Evolutionary conservation across 441 rosid genomes (phyloP), one percentile per base, ranked within the genome.

Genomic region (Populus hybrid): DNA sequence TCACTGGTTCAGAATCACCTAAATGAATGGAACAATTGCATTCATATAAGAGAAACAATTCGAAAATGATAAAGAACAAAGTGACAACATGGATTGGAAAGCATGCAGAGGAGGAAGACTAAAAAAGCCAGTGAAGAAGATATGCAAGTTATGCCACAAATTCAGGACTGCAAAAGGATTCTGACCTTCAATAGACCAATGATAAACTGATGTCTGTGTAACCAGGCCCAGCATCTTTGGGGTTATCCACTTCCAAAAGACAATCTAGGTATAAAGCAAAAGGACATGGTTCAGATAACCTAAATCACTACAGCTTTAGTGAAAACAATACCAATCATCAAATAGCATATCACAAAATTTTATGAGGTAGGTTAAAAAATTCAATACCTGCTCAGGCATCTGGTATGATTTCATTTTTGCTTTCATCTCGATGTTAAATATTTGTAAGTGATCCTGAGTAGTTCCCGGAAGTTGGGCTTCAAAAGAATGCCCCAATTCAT

Each of bases 391-490:
- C 89, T 97, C 99, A 71, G 98, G 93, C 99, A 97, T 95, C 88
- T 95, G 99, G 86, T 93, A 92, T 5, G 99, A 93, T 76, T 97
- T 97, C 83, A 97, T 87, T 86, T 95, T 97, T 34, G 99, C 88
- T 82, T 95, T 97, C 90, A 90, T 82, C 90, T 97, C 99, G 63
- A 95, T 97, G 82, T 97, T 95, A 85, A 97, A 95, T 86, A 95
- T 95, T 88, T 97, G 99, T 70, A 97, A 84, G 83, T 97, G 99
- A 86, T 97, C 99, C 89, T 97, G 99, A 73, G 94, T 88, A 19
- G 99, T 97, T 84, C 99, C 99, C 24, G 96, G 92, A 70, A 95
- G 91, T 97, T 93, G 99, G 69, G 99, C 99, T 97, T 79, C 79
- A 88, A 75, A 84, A 50, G 36, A 59, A 71, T 3, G n/a, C 38